Conservation (phyloP, 805 yeast genomes). For the Komagataella kurtzmanii region DNA sequence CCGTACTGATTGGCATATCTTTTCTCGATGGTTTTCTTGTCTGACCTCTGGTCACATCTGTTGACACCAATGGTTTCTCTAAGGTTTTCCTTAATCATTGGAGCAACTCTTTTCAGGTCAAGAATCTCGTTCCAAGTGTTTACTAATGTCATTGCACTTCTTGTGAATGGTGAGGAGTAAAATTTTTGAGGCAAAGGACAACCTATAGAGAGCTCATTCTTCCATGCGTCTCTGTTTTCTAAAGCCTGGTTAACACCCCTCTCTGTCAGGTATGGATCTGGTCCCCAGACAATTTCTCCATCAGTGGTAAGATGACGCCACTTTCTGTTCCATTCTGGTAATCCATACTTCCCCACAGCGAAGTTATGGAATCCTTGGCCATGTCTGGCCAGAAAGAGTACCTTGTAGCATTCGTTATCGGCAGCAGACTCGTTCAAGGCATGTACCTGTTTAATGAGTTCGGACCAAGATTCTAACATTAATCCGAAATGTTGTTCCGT, state of each 20-base stretch:
- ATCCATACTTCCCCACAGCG: slow-evolving; percentile 40
- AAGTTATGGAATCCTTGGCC: slow-evolving; percentile 61
- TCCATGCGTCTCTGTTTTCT: slow-evolving; percentile 30
- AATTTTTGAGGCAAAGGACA: slow-evolving; percentile 44
- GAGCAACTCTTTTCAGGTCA: slow-evolving; percentile 7
- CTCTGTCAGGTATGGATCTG: slow-evolving; percentile 46
- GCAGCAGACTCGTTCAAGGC: slow-evolving; percentile 21
- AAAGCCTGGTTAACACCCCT: slow-evolving; percentile 44
- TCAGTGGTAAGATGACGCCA: slow-evolving; percentile 41
- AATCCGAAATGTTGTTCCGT: slow-evolving; percentile 30
- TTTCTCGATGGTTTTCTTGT: slow-evolving; percentile 21
- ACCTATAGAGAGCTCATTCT: slow-evolving; percentile 25
- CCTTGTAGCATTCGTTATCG: slow-evolving; percentile 28
- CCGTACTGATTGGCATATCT: slow-evolving; percentile 24
- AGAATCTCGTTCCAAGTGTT: slow-evolving; percentile 21
- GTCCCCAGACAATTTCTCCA: slow-evolving; percentile 42
- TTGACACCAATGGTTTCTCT: slow-evolving; percentile 52
- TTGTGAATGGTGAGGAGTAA: slow-evolving; percentile 50
- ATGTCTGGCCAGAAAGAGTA: slow-evolving; percentile 46
- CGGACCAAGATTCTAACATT: slow-evolving; percentile 24
- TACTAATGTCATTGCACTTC: slow-evolving; percentile 44
- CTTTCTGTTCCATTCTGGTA: slow-evolving; percentile 40
- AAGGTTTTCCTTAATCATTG: slow-evolving; percentile 28
- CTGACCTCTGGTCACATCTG: slow-evolving; percentile 44
- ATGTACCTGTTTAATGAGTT: slow-evolving; percentile 17